Evolutionary conservation across 2,329 filamentous ascomycete species (phyloP), one percentile per base, ranked within the genome.

Genomic region (Dactylellina cionopaga): DNA sequence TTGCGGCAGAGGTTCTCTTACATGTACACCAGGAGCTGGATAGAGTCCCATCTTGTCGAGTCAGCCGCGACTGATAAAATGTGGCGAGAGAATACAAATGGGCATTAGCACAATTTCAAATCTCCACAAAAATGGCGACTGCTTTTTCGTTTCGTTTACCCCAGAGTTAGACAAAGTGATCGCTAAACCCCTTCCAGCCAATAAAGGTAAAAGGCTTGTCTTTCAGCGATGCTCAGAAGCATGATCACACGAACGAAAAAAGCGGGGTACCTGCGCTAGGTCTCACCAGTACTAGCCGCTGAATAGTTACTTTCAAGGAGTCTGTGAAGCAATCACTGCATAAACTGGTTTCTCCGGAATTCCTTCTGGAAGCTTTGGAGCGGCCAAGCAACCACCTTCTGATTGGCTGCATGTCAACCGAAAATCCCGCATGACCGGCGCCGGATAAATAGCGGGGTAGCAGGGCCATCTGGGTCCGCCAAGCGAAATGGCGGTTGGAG

Each of bases 351-450:
- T 71, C 65, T 71, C 65, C 65, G 65, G 49, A 15, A 49, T 43
- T 71, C 31, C 55, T 71, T 71, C 65, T 71, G 65, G 65, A 71
- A 71, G 65, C 65, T 63, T 63, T 71, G 22, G 43, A 33, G 37
- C 25, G 35, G 24, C 43, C 27, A 43, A 33, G 15, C n/a, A 7
- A 24, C 31, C 24, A 10, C 31, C 9, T 6, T 39, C 33, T 64
- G 41, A 71, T 71, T 71, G 65, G 65, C 25, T 44, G 11, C 43
- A 63, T 56, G 59, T 71, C 65, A 71, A 55, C 65, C 65, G 65
- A 71, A 71, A 71, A 71, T 71, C 56, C 56, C 65, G 65, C 65
- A 71, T 71, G 65, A 71, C 65, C 56, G 65, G 58, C 65, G 65
- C 56, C 65, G 65, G 65, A 71, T 71, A 71, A 71, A 71, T 71